Evolutionary conservation across 495 filamentous ascomycete species (phyloP), one percentile per base, ranked within the genome.

Genomic region (Penicillium maclennaniae): DNA sequence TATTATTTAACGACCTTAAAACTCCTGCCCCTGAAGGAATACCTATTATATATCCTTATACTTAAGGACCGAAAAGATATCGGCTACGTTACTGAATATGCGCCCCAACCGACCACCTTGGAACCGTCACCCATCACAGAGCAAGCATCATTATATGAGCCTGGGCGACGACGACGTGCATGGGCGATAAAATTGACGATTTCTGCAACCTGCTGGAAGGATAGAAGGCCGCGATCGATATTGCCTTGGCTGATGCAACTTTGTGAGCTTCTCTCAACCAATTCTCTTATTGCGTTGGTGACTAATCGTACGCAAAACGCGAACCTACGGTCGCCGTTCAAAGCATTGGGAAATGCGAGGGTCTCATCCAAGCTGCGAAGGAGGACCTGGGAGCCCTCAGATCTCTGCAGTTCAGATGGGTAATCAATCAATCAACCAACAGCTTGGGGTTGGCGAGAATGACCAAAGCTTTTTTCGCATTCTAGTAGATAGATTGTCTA

Each of bases 151-250:
- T n/a, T n/a, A n/a, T n/a, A n/a, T n/a, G n/a, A n/a, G n/a, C n/a
- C 34, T 69, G 62, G 67, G 59, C 56, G 27, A 70, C 62, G 45
- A 45, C 66, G 43, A 45, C 58, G 20, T 70, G 68, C 41, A 49
- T 66, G 58, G 65, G 62, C 0, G 60, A 59, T 27, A 62, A 70
- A 54, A 65, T 70, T 36, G 44, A 47, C 31, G 55, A 56, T 43
- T 63, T 69, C 38, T 49, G 47, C 45, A 51, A 55, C 19, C 45
- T 63, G 26, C 37, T 69, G 23, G 51, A 63, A 27, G 63, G 66
- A 48, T 69, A 69, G 47, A 69, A 69, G 46, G 59, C 63, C 42
- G 66, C 63, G 12, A 66, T 69, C 21, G 55, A 17, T 27, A 62
- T 66, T 58, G 62, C 63, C 20, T 52, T 66, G 36, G 51, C 49